Evolutionary conservation across 345 rosid genomes (phyloP).

Genomic region (Psidium friedrichsthalianum): DNA sequence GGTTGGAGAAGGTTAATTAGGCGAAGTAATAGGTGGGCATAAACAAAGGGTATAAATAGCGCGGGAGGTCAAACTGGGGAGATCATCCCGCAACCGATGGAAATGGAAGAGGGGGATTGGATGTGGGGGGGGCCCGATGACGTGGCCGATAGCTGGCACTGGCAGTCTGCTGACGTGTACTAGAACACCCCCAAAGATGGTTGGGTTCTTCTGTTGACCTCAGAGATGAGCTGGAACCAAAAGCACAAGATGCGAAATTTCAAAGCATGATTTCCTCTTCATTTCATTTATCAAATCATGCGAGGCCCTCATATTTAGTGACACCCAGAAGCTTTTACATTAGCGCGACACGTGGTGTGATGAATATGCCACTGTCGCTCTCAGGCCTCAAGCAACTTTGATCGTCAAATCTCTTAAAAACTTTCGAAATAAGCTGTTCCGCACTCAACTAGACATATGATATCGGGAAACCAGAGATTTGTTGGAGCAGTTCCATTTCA

Average conservation of each 20-base stretch:
- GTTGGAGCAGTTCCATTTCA: not conserved
- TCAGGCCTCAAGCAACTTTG: not conserved
- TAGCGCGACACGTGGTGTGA: accelerated
- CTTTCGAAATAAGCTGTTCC: not conserved
- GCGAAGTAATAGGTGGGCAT: not conserved
- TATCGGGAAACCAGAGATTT: not conserved
- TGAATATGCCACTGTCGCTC: not conserved
- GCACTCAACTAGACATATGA: not conserved
- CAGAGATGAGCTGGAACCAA: not conserved
- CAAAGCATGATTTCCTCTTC: not conserved
- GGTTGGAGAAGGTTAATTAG: not conserved
- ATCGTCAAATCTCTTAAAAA: not conserved
- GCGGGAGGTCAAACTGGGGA: not conserved
- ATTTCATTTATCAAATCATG: not conserved
- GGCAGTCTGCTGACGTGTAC: not conserved
- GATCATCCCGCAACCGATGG: not conserved
- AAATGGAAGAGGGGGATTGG: not conserved
- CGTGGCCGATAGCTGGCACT: not conserved
- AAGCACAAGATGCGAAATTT: not conserved
- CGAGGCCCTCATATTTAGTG: too few relatives aligned
- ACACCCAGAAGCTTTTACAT: too few relatives aligned
- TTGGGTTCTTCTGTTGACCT: not conserved
- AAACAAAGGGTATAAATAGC: not conserved
- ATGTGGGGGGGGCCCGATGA: not conserved
- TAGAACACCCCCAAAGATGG: not conserved